These are phyloP conservation scores for Pseudozyma tsukubaensis DNA, from an alignment of 1,284 basidiomycete genomes.

Conservation along the genomic window DNA sequence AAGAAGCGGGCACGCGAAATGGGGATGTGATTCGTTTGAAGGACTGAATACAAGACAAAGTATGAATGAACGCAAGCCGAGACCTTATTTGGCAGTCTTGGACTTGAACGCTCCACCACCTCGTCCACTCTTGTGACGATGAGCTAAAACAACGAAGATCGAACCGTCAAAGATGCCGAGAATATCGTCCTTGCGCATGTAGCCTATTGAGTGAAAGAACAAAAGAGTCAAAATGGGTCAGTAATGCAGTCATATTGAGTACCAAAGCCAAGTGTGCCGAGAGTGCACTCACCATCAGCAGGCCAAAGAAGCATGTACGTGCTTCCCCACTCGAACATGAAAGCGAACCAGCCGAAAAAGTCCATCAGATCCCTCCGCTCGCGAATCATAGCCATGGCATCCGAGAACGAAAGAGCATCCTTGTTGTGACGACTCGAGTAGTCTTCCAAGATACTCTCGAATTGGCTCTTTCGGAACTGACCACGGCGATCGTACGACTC, in stretches of 20 bases:
- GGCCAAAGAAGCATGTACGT: slow-evolving; percentile 57
- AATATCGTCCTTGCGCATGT: slow-evolving; percentile 58
- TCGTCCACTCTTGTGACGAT: slow-evolving; percentile 39
- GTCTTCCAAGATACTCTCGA: slow-evolving; percentile 45
- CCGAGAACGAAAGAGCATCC: slow-evolving; percentile 50
- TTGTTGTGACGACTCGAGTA: slow-evolving; percentile 47
- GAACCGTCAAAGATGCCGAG: slow-evolving; percentile 55
- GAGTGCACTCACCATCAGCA: slow-evolving; percentile 39
- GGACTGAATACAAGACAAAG: neutral
- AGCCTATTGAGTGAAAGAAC: slow-evolving; percentile 34
- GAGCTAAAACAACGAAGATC: slow-evolving; percentile 51
- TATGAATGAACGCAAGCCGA: neutral
- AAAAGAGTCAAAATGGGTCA: no score
- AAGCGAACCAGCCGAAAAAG: slow-evolving; percentile 52
- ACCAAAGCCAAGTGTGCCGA: no score
- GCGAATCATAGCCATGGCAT: slow-evolving; percentile 48
- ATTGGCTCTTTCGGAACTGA: slow-evolving; percentile 40
- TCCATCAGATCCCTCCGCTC: slow-evolving; percentile 52
- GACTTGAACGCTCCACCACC: slow-evolving; percentile 36
- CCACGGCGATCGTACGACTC: slow-evolving; percentile 70
- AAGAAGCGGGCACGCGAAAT: no score
- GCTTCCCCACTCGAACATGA: slow-evolving; percentile 55
- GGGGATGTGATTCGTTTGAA: no score
- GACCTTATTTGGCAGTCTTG: slow-evolving; percentile 15
- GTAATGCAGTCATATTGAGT: no score